A percentile compares a stretch with the other conserved stretches of the same genome.
These are phyloP conservation scores for Boehmeria nivea DNA, from an alignment of 306 rosid species.

Conservation along the genomic window DNA sequence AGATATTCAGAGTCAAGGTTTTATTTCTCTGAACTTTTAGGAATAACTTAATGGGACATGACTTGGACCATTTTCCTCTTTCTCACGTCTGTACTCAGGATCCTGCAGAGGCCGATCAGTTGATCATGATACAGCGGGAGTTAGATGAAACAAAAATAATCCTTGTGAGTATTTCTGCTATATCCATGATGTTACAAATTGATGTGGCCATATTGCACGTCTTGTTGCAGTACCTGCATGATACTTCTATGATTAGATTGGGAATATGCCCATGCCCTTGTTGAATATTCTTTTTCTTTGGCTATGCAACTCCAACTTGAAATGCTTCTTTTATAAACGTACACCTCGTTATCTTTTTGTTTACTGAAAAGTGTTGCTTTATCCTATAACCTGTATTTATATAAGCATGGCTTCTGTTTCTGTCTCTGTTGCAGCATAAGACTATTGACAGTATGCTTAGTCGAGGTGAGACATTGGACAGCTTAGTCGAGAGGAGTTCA, in stretches of 20 bases:
- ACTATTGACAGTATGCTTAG: slow-evolving; percentile 96
- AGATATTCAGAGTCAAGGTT: too few relatives aligned
- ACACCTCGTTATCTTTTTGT: neutral
- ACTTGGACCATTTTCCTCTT: too few relatives aligned
- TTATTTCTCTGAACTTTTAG: too few relatives aligned
- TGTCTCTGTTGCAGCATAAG: slow-evolving; percentile 61
- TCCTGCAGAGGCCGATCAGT: slow-evolving; percentile 96
- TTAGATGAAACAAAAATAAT: slow-evolving; percentile 97
- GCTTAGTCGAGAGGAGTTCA: slow-evolving; percentile 97
- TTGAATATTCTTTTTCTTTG: neutral
- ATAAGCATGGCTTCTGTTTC: too few relatives aligned
- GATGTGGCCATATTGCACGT: too few relatives aligned
- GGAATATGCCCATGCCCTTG: too few relatives aligned
- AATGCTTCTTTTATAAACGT: too few relatives aligned
- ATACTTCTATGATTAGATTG: too few relatives aligned
- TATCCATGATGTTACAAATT: too few relatives aligned
- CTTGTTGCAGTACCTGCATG: too few relatives aligned
- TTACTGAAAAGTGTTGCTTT: neutral
- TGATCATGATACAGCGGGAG: slow-evolving; percentile 88
- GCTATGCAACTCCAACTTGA: too few relatives aligned
- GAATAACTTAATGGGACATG: neutral
- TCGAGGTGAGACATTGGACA: slow-evolving; percentile 93
- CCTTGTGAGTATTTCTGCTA: slow-evolving; percentile 66
- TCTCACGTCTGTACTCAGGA: slow-evolving; percentile 61
- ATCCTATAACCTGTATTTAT: too few relatives aligned